phyloP scores from a whole-genome alignment of 2,329 filamentous ascomycete species.

The Onygenales sp. region DNA sequence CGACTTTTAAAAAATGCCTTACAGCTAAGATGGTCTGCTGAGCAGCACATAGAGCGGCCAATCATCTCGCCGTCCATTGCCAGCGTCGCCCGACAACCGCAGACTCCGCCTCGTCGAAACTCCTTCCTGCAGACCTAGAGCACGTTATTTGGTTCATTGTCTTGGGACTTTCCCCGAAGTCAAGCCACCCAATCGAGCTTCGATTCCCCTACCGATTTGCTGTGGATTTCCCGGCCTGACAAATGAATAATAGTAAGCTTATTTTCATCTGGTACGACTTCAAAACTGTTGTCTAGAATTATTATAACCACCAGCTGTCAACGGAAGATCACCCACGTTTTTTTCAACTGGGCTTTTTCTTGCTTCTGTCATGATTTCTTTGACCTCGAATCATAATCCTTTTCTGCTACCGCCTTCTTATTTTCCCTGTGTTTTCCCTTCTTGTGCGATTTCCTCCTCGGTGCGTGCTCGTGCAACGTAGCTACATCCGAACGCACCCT shows the following conservation, averaged over 20 bases:
- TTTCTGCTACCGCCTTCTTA: not conserved
- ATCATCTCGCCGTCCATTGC: constrained; percentile 6
- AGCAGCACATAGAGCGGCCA: constrained; percentile 4
- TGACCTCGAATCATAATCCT: not conserved
- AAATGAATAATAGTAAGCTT: constrained; percentile 19
- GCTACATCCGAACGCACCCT: constrained; percentile 3
- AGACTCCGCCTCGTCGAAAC: constrained; percentile 1
- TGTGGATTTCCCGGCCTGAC: constrained; percentile 6
- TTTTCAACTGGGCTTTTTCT: constrained; percentile 1
- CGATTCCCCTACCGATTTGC: constrained; percentile 2
- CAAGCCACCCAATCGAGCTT: constrained; percentile 12
- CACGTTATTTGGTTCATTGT: constrained; percentile 2
- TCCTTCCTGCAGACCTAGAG: not conserved
- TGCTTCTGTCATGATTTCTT: constrained; percentile 3
- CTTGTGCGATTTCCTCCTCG: constrained; percentile 1
- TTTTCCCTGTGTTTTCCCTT: not conserved
- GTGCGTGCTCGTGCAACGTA: constrained; percentile 8
- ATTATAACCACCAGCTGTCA: constrained; percentile 5
- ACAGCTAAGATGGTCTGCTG: not conserved
- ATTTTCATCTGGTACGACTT: constrained; percentile 15
- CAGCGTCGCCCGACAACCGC: constrained; percentile 6
- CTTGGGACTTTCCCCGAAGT: constrained; percentile 2
- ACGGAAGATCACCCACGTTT: constrained; percentile 11
- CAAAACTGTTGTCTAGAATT: constrained; percentile 3
- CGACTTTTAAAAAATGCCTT: not conserved